Percentiles rank a stretch among this genome's conserved stretches.
Conservation (phyloP, 108 stramenopile genomes). For the Pseudonitzschia pungens region DNA sequence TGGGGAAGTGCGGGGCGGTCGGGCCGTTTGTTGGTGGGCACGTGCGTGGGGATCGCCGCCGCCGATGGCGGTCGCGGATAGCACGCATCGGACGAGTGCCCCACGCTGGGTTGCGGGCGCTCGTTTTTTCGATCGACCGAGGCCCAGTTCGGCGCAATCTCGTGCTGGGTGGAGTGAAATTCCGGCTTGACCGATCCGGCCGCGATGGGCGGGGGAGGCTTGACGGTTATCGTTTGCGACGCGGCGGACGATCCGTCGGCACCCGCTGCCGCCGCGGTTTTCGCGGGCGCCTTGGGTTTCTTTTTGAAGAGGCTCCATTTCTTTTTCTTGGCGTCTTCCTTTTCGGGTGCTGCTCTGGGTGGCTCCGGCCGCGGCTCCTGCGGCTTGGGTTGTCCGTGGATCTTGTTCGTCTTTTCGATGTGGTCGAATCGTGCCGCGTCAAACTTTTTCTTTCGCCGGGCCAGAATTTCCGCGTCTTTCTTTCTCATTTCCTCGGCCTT, state of each 20-base stretch:
- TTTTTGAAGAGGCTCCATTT: conserved; percentile 6
- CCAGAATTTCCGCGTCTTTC: conserved; percentile 33
- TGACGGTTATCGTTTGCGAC: too few relatives aligned
- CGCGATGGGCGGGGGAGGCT: conserved; percentile 7
- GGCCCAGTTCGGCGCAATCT: conserved; percentile 1
- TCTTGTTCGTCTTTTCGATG: conserved; percentile 27
- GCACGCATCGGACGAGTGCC: conserved; percentile 6
- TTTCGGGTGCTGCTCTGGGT: background rate
- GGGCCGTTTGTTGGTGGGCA: background rate
- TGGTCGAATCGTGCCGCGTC: conserved; percentile 30
- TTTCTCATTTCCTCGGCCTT: conserved; percentile 3
- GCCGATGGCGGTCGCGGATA: background rate
- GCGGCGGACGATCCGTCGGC: too few relatives aligned
- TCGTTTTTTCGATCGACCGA: background rate
- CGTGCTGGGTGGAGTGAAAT: background rate
- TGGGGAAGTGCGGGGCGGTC: background rate
- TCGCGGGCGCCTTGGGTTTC: background rate
- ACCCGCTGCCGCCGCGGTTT: background rate
- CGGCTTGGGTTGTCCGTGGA: conserved; percentile 5
- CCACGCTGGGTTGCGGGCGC: background rate
- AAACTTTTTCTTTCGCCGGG: conserved; percentile 29
- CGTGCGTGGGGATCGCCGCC: background rate
- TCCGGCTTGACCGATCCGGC: background rate
- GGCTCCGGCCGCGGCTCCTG: background rate
- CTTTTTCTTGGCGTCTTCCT: conserved; percentile 9